These are phyloP conservation scores for Drosera capensis DNA, from an alignment of 148 eudicot species.

Conservation along the genomic window DNA sequence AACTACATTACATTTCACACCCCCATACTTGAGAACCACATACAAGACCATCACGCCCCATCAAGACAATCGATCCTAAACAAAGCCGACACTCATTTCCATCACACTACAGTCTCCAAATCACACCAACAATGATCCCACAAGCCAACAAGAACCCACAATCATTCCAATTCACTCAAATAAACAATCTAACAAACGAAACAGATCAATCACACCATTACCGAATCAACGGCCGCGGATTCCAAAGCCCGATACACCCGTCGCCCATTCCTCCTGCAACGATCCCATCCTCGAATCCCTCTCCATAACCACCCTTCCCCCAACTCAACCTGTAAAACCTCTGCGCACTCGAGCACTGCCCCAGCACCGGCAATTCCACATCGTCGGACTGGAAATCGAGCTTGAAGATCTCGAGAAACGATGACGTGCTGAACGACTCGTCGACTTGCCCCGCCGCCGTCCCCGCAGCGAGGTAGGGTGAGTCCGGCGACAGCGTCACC, in stretches of 20 bases:
- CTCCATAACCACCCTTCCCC: slow-evolving; percentile 40
- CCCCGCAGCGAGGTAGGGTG: slow-evolving; percentile 68
- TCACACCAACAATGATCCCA: neutral
- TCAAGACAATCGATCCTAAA: too few relatives aligned
- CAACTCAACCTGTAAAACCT: slow-evolving; percentile 73
- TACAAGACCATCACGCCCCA: too few relatives aligned
- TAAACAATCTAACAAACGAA: neutral
- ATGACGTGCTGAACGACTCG: slow-evolving; percentile 75
- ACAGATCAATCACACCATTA: slow-evolving; percentile 5
- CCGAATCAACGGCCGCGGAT: slow-evolving; percentile 49
- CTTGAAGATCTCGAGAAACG: slow-evolving; percentile 65
- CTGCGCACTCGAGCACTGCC: slow-evolving; percentile 49
- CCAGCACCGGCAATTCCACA: slow-evolving; percentile 33
- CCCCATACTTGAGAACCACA: too few relatives aligned
- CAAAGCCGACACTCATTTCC: too few relatives aligned
- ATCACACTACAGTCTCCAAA: too few relatives aligned
- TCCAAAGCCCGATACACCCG: slow-evolving; percentile 68
- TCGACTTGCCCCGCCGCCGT: slow-evolving; percentile 97
- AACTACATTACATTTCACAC: too few relatives aligned
- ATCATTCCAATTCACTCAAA: too few relatives aligned
- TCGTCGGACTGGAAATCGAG: slow-evolving; percentile 76
- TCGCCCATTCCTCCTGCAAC: slow-evolving; percentile 77
- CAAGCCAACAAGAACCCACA: too few relatives aligned
- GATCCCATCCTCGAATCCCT: slow-evolving; percentile 47
- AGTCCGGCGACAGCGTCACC: slow-evolving; percentile 72